These are phyloP conservation scores for Debaryomyces castellii DNA, from an alignment of 805 yeast genomes.

Conservation along the genomic window DNA sequence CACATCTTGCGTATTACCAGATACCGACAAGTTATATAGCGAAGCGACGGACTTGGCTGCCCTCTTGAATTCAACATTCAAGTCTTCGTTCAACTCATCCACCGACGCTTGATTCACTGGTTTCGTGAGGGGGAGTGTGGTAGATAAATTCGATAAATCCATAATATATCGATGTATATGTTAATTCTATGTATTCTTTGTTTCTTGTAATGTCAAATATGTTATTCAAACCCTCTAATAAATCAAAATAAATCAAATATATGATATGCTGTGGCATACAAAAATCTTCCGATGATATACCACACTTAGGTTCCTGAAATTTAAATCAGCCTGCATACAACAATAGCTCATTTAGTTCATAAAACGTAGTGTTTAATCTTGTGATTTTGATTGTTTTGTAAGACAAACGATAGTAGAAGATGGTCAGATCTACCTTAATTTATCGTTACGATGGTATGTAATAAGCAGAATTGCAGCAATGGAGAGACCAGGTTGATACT, in stretches of 20 bases:
- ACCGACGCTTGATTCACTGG: slow-evolving; percentile 50
- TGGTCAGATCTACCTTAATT: slow-evolving; percentile 69
- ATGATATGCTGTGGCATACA: background rate
- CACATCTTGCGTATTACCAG: slow-evolving; percentile 4
- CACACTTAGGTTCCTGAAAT: background rate
- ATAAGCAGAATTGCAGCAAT: background rate
- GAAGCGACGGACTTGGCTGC: slow-evolving; percentile 73
- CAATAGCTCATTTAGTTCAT: background rate
- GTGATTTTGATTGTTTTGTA: background rate
- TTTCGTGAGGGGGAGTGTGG: slow-evolving; percentile 51
- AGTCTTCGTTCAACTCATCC: slow-evolving; percentile 48
- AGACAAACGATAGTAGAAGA: slow-evolving; percentile 13
- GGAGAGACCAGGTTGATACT: background rate
- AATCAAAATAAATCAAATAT: background rate
- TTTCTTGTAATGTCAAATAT: background rate
- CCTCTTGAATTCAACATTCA: slow-evolving; percentile 61
- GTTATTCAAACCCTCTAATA: background rate
- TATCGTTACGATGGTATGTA: slow-evolving; percentile 62
- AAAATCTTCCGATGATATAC: slow-evolving; percentile 1
- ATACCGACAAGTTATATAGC: slow-evolving; percentile 29
- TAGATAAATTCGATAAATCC: slow-evolving; percentile 65
- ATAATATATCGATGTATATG: slow-evolving; percentile 21
- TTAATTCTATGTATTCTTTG: background rate
- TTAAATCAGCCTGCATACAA: background rate
- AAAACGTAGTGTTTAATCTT: background rate